Conservation (phyloP, 495 filamentous ascomycete species). For the Aspergillus bertholletiae region DNA sequence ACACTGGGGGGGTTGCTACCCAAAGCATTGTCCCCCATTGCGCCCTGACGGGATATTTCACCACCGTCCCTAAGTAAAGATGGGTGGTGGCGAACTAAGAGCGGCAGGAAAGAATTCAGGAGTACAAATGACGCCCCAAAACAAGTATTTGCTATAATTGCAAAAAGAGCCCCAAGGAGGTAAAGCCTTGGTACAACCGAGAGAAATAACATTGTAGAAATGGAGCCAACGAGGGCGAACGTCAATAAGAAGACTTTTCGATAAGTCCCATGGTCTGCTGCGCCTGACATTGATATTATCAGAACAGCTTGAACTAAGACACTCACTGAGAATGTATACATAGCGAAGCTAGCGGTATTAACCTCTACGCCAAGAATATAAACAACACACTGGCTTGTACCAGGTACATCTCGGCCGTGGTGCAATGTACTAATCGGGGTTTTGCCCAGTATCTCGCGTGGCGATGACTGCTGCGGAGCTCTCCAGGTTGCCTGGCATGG, state of each 20-base stretch:
- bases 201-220: constrained; percentile 86
- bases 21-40: background rate
- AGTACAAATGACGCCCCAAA: constrained; percentile 85
- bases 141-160: constrained; percentile 86
- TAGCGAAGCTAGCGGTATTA: constrained; percentile 95
- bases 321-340: constrained; percentile 95
- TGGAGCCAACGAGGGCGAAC: constrained; percentile 78
- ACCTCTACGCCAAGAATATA: constrained; percentile 78
- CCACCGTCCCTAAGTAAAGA: constrained; percentile 23
- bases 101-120: constrained; percentile 77
- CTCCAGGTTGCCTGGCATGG: constrained; percentile 61
- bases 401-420: constrained; percentile 22
- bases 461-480: constrained; percentile 20
- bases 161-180: constrained; percentile 74
- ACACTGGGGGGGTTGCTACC: background rate
- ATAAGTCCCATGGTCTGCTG: constrained; percentile 92
- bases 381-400: constrained; percentile 74
- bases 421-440: background rate
- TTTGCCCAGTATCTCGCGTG: constrained; percentile 9
- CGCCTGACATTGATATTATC: constrained; percentile 92
- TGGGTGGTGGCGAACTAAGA: constrained; percentile 77
- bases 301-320: constrained; percentile 84
- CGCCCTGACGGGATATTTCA: background rate
- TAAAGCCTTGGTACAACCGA: constrained; percentile 70
- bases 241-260: constrained; percentile 79